Conservation (phyloP, 495 filamentous ascomycete genomes). For the Aspergillus bertholletiae region DNA sequence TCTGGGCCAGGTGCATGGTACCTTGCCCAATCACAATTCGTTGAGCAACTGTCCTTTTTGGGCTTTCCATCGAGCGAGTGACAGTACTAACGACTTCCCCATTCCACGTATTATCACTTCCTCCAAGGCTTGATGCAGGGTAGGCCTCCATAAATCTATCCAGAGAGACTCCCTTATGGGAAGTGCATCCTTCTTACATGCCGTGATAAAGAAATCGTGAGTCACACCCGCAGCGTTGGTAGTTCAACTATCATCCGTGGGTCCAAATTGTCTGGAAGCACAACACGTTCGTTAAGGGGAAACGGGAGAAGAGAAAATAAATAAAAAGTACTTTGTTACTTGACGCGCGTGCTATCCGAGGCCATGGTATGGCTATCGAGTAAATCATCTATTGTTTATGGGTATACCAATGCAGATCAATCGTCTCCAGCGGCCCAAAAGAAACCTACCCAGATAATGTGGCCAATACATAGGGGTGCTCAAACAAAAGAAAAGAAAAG, state of each 20-base stretch:
- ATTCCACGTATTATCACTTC: no score
- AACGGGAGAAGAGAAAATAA: no score
- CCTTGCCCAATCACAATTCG: neutral
- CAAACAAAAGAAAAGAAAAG: constrained; percentile 6
- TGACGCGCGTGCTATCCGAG: neutral
- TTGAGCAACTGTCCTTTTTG: neutral
- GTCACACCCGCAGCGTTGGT: neutral
- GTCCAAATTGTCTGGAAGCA: neutral
- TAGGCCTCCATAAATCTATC: no score
- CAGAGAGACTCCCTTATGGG: no score
- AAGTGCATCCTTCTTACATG: neutral
- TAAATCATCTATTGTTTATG: neutral
- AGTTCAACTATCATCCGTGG: neutral
- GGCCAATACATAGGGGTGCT: neutral
- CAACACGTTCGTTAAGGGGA: no score
- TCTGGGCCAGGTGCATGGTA: neutral
- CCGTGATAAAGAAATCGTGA: neutral
- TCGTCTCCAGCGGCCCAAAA: neutral
- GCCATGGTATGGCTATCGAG: neutral
- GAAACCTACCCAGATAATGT: neutral
- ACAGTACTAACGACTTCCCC: no score
- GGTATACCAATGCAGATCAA: constrained; percentile 9
- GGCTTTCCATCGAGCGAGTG: neutral
- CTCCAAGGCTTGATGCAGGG: no score
- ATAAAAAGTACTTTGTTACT: no score